Percentiles rank a stretch among this genome's conserved stretches.
phyloP scores from a whole-genome alignment of 805 yeast species.

The Yamadazyma laniorum region DNA sequence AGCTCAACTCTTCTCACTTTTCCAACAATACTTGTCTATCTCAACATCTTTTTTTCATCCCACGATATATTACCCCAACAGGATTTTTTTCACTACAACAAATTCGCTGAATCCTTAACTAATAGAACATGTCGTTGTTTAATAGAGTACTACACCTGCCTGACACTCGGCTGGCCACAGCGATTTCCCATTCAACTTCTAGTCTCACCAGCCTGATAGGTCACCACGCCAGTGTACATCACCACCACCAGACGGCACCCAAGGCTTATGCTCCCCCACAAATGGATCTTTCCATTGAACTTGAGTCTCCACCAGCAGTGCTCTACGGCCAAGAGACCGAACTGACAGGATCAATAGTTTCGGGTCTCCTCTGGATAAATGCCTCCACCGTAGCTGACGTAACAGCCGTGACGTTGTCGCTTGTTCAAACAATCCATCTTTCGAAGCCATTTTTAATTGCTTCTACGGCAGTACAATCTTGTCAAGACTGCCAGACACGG shows the following conservation, averaged over 20 bases:
- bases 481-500: slow-evolving; percentile 57
- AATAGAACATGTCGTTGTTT: background rate
- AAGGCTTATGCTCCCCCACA: background rate
- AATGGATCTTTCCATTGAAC: slow-evolving; percentile 38
- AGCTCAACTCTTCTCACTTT: too few species aligned
- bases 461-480: slow-evolving; percentile 45
- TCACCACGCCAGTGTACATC: slow-evolving; percentile 4
- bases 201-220: slow-evolving; percentile 1
- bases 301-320: slow-evolving; percentile 91
- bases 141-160: background rate
- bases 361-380: slow-evolving; percentile 68
- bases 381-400: slow-evolving; percentile 9
- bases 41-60: too few species aligned
- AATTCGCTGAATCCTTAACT: too few species aligned
- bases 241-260: slow-evolving; percentile 1
- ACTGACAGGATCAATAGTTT: slow-evolving; percentile 80
- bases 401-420: slow-evolving; percentile 50
- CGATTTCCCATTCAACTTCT: background rate
- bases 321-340: slow-evolving; percentile 77
- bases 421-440: slow-evolving; percentile 70
- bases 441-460: slow-evolving; percentile 66
- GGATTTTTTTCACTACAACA: too few species aligned
- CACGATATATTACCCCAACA: too few species aligned
- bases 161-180: background rate
- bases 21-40: too few species aligned